phyloP scores from a whole-genome alignment of 768 basidiomycete species.

The Xerocomellus amylosporus region DNA sequence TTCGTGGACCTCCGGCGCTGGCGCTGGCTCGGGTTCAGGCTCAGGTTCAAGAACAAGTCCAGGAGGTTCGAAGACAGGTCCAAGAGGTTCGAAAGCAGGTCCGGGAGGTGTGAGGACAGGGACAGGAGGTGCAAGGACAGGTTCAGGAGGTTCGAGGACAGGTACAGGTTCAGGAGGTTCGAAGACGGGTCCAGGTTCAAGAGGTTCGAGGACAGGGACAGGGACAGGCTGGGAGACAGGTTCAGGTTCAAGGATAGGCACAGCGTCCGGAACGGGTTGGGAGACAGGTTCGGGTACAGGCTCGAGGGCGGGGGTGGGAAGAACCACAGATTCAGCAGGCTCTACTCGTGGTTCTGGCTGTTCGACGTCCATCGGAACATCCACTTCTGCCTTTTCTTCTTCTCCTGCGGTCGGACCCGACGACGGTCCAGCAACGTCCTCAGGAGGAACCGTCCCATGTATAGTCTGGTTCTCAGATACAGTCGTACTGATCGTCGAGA shows the following conservation, averaged over 20 bases:
- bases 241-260: not conserved
- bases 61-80: not conserved
- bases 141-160: not conserved
- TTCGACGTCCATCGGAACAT: slow-evolving; percentile 16
- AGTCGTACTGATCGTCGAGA: slow-evolving; percentile 47
- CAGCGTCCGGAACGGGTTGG: not conserved
- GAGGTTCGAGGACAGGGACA: not conserved
- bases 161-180: not conserved
- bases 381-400: slow-evolving; percentile 17
- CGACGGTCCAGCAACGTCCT: slow-evolving; percentile 28
- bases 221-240: not conserved
- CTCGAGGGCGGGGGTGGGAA: not conserved
- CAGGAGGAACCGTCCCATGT: slow-evolving; percentile 20
- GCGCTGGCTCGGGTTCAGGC: not conserved
- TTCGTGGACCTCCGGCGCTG: not conserved
- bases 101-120: not conserved
- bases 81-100: not conserved
- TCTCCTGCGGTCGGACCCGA: slow-evolving; percentile 20
- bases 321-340: not conserved
- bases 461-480: slow-evolving; percentile 47
- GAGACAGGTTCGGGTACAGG: not conserved
- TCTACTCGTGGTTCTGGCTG: slow-evolving; percentile 10
- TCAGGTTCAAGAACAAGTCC: not conserved
- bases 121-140: not conserved
- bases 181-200: not conserved